These are phyloP conservation scores for Plasmodium gallinaceum DNA, from an alignment of 169 alveolate genomes.

Conservation along the genomic window DNA sequence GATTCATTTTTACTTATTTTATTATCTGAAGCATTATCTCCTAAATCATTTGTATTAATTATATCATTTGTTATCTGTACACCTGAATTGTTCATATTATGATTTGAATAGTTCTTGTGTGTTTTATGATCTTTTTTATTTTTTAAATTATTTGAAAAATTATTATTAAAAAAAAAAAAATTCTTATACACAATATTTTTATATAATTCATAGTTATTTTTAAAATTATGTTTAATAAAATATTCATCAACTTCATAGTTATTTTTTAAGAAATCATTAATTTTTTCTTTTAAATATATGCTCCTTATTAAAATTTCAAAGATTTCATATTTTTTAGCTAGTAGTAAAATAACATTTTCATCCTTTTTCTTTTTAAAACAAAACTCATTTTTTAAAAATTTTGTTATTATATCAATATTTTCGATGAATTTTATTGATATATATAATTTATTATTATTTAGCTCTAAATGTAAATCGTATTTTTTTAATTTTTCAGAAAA, in stretches of 20 bases:
- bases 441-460: slow-evolving; percentile 24
- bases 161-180: slow-evolving; percentile 6
- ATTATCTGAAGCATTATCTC: no score
- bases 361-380: slow-evolving; percentile 22
- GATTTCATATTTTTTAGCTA: slow-evolving; percentile 40
- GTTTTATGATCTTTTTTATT: background rate
- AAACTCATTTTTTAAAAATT: slow-evolving; percentile 22
- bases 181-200: background rate
- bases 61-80: no score
- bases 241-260: slow-evolving; percentile 1
- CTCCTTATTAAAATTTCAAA: slow-evolving; percentile 1
- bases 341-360: slow-evolving; percentile 17
- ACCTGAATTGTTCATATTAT: no score
- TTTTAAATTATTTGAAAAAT: background rate
- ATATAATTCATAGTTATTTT: slow-evolving; percentile 12
- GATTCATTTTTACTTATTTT: no score
- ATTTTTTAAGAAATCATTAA: background rate
- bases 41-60: no score
- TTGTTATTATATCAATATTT: slow-evolving; percentile 6
- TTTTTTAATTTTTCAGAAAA: slow-evolving; percentile 39
- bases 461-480: slow-evolving; percentile 13
- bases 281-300: slow-evolving; percentile 25
- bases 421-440: slow-evolving; percentile 16
- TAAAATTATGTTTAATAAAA: slow-evolving; percentile 16
- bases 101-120: no score